Conservation (phyloP, 1,139 yeast species). For the Hansenula anomala region DNA sequence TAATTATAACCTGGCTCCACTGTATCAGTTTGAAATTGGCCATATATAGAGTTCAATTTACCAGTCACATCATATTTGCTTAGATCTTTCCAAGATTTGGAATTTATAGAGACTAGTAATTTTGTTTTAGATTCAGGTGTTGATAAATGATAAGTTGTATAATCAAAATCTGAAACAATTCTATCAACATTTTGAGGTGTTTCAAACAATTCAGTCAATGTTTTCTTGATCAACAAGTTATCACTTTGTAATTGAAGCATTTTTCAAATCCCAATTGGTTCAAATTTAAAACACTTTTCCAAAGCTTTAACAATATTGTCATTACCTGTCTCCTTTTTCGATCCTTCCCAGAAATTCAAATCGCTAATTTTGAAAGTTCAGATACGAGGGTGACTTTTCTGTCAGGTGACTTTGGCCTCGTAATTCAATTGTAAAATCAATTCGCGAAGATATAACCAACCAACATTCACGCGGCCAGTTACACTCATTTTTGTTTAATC, state of each 20-base stretch:
- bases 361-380: too few species aligned
- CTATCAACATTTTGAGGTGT: constrained; percentile 72
- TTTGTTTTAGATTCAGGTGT: constrained; percentile 68
- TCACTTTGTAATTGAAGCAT: constrained; percentile 46
- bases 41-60: constrained; percentile 37
- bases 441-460: too few species aligned
- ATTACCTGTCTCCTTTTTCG: too few species aligned
- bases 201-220: constrained; percentile 31
- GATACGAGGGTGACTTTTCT: too few species aligned
- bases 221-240: constrained; percentile 40
- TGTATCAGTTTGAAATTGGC: constrained; percentile 30
- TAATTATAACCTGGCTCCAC: constrained; percentile 81
- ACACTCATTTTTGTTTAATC: too few species aligned
- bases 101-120: constrained; percentile 63
- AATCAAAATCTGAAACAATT: constrained; percentile 90
- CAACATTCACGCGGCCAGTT: too few species aligned
- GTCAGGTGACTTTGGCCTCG: too few species aligned
- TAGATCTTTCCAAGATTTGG: constrained; percentile 76
- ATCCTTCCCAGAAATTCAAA: too few species aligned
- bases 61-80: constrained; percentile 58
- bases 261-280: background rate
- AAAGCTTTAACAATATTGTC: too few species aligned
- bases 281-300: too few species aligned
- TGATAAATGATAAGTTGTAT: constrained; percentile 88
- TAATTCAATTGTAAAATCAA: too few species aligned